A percentile compares a stretch with the other conserved stretches of the same genome.
Conservation (phyloP, 2,329 filamentous ascomycete species). For the Pseudogymnoascus sp. region DNA sequence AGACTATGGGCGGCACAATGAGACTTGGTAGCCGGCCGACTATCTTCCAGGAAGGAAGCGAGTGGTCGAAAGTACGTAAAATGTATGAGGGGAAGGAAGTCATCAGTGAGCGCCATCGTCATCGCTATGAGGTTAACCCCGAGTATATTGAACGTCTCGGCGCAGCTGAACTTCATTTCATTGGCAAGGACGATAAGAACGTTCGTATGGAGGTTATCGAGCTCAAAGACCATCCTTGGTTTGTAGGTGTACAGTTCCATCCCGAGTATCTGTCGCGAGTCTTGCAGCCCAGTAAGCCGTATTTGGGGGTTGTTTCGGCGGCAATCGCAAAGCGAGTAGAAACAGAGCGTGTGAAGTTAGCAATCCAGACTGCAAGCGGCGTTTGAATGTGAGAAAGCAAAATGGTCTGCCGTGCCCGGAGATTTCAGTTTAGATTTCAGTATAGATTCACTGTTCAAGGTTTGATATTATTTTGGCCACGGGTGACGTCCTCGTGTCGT, state of each 20-base stretch:
- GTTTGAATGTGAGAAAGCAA: neutral
- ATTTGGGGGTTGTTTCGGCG: constrained; percentile 79
- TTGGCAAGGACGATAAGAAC: constrained; percentile 72
- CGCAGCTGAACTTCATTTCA: constrained; percentile 62
- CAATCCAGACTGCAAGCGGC: neutral
- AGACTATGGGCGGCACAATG: constrained; percentile 81
- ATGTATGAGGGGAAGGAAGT: constrained; percentile 57
- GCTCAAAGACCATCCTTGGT: constrained; percentile 76
- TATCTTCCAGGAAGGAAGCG: constrained; percentile 65
- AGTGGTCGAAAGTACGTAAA: constrained; percentile 71
- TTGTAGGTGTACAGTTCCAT: constrained; percentile 80
- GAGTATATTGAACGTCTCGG: constrained; percentile 63
- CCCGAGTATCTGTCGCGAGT: constrained; percentile 78
- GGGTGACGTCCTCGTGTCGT: neutral
- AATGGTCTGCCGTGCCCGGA: neutral
- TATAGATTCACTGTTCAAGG: neutral
- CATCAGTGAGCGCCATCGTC: constrained; percentile 74
- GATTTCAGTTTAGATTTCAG: neutral
- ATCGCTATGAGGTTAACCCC: constrained; percentile 88
- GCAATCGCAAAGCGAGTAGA: constrained; percentile 28
- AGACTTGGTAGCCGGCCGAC: constrained; percentile 69
- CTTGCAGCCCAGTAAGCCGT: constrained; percentile 65
- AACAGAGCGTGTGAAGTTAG: neutral
- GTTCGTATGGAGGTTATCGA: constrained; percentile 80
- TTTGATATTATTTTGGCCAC: neutral